Percentiles rank a stretch among this genome's conserved stretches.
Conservation (phyloP, 768 basidiomycete genomes). For the Russula sp. region DNA sequence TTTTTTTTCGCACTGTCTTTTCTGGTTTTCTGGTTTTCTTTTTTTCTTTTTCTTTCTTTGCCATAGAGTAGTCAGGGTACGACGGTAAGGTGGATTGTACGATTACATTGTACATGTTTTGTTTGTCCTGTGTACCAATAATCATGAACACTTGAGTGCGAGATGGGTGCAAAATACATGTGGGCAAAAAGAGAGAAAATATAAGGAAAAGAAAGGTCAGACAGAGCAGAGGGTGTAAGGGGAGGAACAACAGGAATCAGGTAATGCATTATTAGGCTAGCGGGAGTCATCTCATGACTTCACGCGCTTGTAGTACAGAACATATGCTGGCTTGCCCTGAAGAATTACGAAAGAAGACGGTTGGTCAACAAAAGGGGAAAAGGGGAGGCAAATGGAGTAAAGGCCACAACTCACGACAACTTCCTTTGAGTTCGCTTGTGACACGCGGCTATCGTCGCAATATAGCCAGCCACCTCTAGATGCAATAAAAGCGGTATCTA, state of each 20-base stretch:
- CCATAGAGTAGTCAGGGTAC: constrained; percentile 25
- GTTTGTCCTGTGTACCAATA: constrained; percentile 31
- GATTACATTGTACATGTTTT: constrained; percentile 28
- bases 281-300: constrained; percentile 21
- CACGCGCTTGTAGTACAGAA: constrained; percentile 72
- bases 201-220: constrained; percentile 1
- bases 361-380: constrained; percentile 29
- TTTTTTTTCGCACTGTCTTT: constrained; percentile 4
- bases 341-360: constrained; percentile 24
- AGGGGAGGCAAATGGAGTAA: neutral
- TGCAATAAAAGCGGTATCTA: constrained; percentile 91
- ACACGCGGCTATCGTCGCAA: constrained; percentile 90
- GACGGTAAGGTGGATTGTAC: constrained; percentile 18
- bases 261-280: constrained; percentile 5
- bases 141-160: constrained; percentile 27
- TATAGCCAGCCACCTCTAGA: constrained; percentile 87
- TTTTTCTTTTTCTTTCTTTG: neutral
- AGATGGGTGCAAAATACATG: constrained; percentile 30
- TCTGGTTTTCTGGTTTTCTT: no score
- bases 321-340: constrained; percentile 68
- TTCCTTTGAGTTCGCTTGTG: constrained; percentile 67
- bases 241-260: neutral
- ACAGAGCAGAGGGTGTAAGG: constrained; percentile 2
- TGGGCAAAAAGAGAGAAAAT: constrained; percentile 14
- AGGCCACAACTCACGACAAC: constrained; percentile 62